Evolutionary conservation across 306 rosid species (phyloP), one percentile per base, ranked within the genome.

Genomic region (Quillaja saponaria): DNA sequence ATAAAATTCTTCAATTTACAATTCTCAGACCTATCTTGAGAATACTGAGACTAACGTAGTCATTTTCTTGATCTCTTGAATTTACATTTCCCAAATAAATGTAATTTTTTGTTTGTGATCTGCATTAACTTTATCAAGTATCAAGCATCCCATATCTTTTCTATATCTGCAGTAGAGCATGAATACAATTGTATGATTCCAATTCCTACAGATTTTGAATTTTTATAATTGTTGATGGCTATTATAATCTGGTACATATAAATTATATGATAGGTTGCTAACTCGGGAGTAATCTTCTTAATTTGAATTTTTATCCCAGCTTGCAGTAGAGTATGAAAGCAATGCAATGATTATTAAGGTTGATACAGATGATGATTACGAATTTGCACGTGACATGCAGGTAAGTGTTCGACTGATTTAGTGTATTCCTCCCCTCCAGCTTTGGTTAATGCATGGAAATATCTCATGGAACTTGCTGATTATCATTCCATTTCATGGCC

Each of bases 311-410:
- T 51, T 25, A 39, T 31, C 39, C 48, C 90, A 91, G 98, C 98
- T 91, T 55, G 92, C 96, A n/a, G 95, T 91, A 21, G 95, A 91
- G 80, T 88, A 88, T 16, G 82, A 84, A 58, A 49, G 54, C 51
- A 86, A 79, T 48, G 90, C 82, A 9, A 28, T 76, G 58, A 76
- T 92, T 67, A 69, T 92, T 18, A 88, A 92, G 80, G 96, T 92
- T 55, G 98, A 88, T 63, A 92, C 96, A 7, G 98, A 92, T 61
- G 87, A 88, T 5, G 96, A 88, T 76, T 91, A 88, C 37, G 88
- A 91, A 67, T 91, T 91, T 45, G 84, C 95, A 1, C 86, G 84
- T 0, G 96, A 88, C 68, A 91, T 91, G 97, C 97, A 91, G 95
- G 97, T 91, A 71, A 52, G 28, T 7, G 31, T n/a, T 64, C 62